Conservation (phyloP, 75 land plant species). For the Selaginella moellendorffii region DNA sequence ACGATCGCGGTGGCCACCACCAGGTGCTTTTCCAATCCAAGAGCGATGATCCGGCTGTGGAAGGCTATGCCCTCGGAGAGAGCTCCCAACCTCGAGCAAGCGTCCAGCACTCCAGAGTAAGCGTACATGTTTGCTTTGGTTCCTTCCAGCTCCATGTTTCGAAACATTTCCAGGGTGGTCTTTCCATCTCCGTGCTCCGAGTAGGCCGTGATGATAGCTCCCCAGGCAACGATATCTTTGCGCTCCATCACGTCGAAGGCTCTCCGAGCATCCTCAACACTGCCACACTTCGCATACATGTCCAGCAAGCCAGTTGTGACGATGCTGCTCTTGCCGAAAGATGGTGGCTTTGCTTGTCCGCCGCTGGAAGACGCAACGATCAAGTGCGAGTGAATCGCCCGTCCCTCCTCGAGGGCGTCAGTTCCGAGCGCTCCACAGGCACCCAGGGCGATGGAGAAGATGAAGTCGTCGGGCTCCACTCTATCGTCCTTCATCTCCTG, state of each 20-base stretch:
- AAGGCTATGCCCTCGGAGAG: neutral
- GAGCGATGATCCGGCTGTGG: neutral
- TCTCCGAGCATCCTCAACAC: neutral
- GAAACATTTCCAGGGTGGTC: neutral
- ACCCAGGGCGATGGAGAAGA: neutral
- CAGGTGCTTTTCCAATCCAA: conserved; percentile 1
- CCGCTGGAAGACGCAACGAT: neutral
- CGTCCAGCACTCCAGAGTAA: neutral
- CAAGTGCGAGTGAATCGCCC: neutral
- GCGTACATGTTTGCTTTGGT: neutral
- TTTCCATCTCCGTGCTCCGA: conserved; percentile 1
- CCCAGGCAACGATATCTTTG: neutral
- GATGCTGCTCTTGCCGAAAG: neutral
- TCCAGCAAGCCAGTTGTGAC: neutral
- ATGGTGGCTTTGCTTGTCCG: too few species aligned
- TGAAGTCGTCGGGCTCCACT: neutral
- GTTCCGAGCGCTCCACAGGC: neutral
- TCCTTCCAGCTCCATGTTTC: conserved; percentile 3
- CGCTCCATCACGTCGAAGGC: neutral
- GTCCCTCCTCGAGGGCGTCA: neutral
- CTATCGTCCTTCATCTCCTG: neutral
- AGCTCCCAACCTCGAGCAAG: neutral
- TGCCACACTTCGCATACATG: conserved; percentile 2
- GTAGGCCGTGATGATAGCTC: neutral
- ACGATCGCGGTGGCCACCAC: neutral